Evolutionary conservation across 1,284 basidiomycete genomes (phyloP), one percentile per base, ranked within the genome.

Genomic region (Termitomyces sp.): DNA sequence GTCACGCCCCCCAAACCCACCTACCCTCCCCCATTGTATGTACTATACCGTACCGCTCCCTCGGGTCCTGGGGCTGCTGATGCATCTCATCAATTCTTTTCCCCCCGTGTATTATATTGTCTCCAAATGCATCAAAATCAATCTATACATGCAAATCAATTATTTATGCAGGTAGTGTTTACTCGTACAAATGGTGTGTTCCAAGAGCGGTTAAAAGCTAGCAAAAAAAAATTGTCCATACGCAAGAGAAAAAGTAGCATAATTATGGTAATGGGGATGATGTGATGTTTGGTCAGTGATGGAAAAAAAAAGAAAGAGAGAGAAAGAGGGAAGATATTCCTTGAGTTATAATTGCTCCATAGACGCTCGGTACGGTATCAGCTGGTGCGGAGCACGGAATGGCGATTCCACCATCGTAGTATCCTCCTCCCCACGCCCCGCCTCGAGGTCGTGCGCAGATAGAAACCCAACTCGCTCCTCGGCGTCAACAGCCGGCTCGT

Each of bases 401-500:
- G 72, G 72, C 6, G 72, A 63, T 57, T 73, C 68, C 47, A 64
- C 59, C 71, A 73, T 73, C 19, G 65, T 50, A 49, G 65, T 50
- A 49, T 52, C 56, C 19, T 60, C 64, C 1, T 38, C 35, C 33
- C 55, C 64, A 40, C 57, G 53, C n/a, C 60, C 69, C 10, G 64
- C 62, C 55, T 71, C 70, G 9, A 68, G 47, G 51, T 72, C 70
- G 47, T 57, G 62, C 33, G 61, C 59, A 5, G 66, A 60, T 9
- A 75, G 64, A 62, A 80, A 81, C 2, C 73, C 74, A 19, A 73
- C 61, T 14, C 69, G 72, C 58, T 81, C 79, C 57, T 79, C 78
- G 31, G 64, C 67, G 47, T 75, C 75, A 58, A 69, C 54, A 68
- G 64, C 61, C 47, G 69, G 58, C 40, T 72, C 66, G 19, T 72